Evolutionary conservation across 495 filamentous ascomycete species (phyloP), one percentile per base, ranked within the genome.

Genomic region (Aspergillus bridgeri): DNA sequence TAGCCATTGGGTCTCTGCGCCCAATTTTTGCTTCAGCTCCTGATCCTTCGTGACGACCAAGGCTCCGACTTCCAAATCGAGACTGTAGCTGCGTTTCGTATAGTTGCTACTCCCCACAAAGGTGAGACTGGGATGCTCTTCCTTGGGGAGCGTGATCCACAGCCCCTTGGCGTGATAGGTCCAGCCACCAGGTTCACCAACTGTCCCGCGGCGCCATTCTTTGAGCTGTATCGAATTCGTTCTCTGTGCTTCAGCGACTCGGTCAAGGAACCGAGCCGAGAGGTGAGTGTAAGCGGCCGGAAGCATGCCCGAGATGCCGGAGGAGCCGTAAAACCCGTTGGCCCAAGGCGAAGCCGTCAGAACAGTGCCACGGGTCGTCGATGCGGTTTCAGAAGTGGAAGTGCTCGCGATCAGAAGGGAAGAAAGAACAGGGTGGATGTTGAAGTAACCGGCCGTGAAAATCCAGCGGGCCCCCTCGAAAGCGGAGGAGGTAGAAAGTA

Each of bases 371-470:
- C 76, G 76, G 17, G 90, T 75, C 15, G 68, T 70, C 25, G 67
- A 68, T 15, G 65, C 46, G 22, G 65, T 60, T 21, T 65, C 54
- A 18, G 70, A 61, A 29, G 71, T 63, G 19, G 75, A 75, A 11
- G 74, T 77, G 55, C 75, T 91, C 18, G 81, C 75, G 18, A 99
- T 83, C 1, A 98, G 75, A 4, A 96, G 80, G 48, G 86, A 80
- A 17, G 89, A 92, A 6, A 96, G 81, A 2, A 84, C 80, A 3
- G 92, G 86, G 42, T 90, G 89, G 50, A 94, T 95, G 73, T 99
- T 98, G 79, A 98, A 98, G 71, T 98, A 98, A 24, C 94, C 94
- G 2, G 94, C 93, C 20, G 94, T 98, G 73, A 98, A 98, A 15
- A 90, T 90, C 92, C 94, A 98, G 38, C 81, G 84, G 4, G 88